Evolutionary conservation across 805 yeast species (phyloP).

Genomic region (Kazachstania africana): DNA sequence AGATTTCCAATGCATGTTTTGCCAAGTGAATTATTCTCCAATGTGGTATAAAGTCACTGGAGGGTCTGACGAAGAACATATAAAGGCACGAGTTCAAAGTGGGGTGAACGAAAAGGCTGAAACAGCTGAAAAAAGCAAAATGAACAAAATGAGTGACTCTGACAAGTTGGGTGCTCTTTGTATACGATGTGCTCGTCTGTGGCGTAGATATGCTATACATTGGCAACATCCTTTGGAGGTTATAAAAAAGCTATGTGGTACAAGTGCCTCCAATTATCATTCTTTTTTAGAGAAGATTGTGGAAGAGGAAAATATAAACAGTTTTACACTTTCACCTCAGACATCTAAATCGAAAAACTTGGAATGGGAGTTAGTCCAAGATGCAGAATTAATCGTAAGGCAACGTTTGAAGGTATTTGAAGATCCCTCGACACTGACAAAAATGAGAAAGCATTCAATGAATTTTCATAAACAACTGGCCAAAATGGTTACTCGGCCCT

Average conservation of each 20-base stretch:
- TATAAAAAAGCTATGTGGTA: constrained; percentile 32
- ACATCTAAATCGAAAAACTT: constrained; percentile 32
- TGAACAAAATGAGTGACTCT: constrained; percentile 7
- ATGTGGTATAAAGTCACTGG: constrained; percentile 28
- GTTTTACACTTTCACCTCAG: constrained; percentile 7
- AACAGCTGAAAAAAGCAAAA: constrained; percentile 4
- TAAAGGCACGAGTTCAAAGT: constrained; percentile 12
- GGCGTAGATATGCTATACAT: constrained; percentile 80
- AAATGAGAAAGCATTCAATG: constrained; percentile 12
- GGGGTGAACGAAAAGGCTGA: constrained; percentile 14
- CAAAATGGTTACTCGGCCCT: too few relatives aligned
- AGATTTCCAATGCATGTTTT: constrained; percentile 56
- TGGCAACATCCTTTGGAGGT: constrained; percentile 79
- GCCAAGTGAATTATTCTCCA: constrained; percentile 34
- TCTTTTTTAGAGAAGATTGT: constrained; percentile 10
- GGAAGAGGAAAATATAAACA: constrained; percentile 9
- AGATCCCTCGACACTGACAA: constrained; percentile 9
- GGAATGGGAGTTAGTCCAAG: constrained; percentile 58
- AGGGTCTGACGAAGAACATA: constrained; percentile 20
- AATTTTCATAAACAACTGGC: constrained; percentile 14
- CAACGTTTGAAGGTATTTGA: constrained; percentile 32
- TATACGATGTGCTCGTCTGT: constrained; percentile 73
- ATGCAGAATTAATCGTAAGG: constrained; percentile 41
- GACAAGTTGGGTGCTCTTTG: constrained; percentile 53
- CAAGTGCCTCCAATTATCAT: constrained; percentile 8